Base-by-base conservation (phyloP, 192 early-diverging fungal species). In the Radiomyces spectabilis region DNA sequence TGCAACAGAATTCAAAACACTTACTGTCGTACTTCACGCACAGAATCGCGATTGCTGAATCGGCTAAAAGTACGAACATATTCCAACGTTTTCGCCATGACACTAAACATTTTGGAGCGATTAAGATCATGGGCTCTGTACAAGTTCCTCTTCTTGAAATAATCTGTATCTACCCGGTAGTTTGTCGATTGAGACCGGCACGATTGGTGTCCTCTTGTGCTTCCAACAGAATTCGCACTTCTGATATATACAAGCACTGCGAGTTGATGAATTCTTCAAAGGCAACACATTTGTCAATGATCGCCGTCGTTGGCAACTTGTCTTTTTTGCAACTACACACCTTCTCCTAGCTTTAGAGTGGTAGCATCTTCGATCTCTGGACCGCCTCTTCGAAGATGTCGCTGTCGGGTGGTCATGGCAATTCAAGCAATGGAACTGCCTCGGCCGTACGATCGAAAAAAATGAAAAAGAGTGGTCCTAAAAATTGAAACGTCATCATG, bases 1-100 rank as follows among this genome's bases (percentile, higher is more conserved):
- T 65, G 59, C 38, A 55, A 22, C 37, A 58, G 55, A 0, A 43
- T 50, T 5, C 10, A 30, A 9, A 15, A 22, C n/a, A 38, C 63
- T 70, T 75, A 86, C 81, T 69, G 62, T 71, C 91, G 73, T 24
- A 96, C 83, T 69, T 93, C 87, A 43, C 83, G 79, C 10, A 94
- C 87, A 18, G 88, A 89, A 52, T 96, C 84, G 40, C 83, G 78
- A 72, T 94, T 92, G 24, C 77, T 88, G 70, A 90, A 93, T 25
- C 83, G 74, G 58, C 85, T 83, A 72, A 96, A 96, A 40, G 82
- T 72, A 27, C 79, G 76, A 39, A 89, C 92, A 63, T 96, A 93
- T 51, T 87, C 89, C 18, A 92, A 66, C 0, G 92, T 88, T 74
- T 92, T 94, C 60, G 79, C 71, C 59, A 88, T 83, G 8, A 89